These are phyloP conservation scores for Hyaloscypha finlandica DNA, from an alignment of 495 filamentous ascomycete species.

Conservation along the genomic window DNA sequence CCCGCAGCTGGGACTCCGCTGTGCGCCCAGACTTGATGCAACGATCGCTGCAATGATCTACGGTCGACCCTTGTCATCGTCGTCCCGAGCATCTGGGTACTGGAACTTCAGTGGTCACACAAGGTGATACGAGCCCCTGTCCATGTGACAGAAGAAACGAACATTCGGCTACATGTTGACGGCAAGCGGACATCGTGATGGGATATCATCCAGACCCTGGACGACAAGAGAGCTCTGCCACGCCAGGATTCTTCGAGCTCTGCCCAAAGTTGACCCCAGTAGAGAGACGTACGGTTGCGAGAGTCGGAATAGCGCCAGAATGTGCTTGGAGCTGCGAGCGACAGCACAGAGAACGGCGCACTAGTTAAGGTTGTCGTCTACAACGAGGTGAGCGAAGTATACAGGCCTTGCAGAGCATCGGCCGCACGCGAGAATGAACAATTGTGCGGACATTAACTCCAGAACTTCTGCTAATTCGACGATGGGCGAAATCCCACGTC, in stretches of 20 bases:
- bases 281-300: not conserved
- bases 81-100: not conserved
- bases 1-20: too few species aligned
- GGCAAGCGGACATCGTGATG: not conserved
- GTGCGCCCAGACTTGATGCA: too few species aligned
- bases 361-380: too few species aligned
- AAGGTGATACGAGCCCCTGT: not conserved
- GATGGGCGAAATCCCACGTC: not conserved
- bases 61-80: not conserved
- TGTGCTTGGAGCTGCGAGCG: not conserved
- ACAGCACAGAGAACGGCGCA: not conserved
- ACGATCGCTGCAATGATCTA: too few species aligned
- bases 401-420: not conserved
- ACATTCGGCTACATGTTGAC: not conserved
- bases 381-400: too few species aligned
- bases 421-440: not conserved
- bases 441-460: not conserved
- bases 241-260: not conserved
- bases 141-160: not conserved
- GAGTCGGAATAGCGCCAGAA: not conserved
- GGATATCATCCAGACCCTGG: not conserved
- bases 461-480: not conserved
- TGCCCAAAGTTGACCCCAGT: not conserved
- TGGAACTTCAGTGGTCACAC: not conserved
- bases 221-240: not conserved